A percentile compares a stretch with the other conserved stretches of the same genome.
These are phyloP conservation scores for Periconia macrospinosa DNA, from an alignment of 2,329 filamentous ascomycete genomes.

Conservation along the genomic window DNA sequence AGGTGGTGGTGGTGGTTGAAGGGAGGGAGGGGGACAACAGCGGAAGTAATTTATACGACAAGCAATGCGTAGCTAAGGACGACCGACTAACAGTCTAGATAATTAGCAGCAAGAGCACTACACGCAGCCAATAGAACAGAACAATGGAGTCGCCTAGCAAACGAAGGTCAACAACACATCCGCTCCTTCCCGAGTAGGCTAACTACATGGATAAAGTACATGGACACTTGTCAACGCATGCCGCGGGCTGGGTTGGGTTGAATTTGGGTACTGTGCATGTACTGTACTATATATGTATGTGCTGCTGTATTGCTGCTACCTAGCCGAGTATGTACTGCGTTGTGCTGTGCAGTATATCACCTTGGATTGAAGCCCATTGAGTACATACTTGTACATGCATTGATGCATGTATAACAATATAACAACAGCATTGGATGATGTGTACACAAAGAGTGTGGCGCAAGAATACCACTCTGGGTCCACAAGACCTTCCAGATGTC, in stretches of 20 bases:
- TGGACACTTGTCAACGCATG: neutral
- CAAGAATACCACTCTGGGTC: too few relatives aligned
- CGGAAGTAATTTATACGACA: neutral
- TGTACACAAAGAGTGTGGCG: too few relatives aligned
- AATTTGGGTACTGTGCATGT: too few relatives aligned
- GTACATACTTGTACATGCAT: neutral
- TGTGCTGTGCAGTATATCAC: too few relatives aligned
- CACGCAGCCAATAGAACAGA: neutral
- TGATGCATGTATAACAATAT: neutral
- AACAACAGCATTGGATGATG: too few relatives aligned
- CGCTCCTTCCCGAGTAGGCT: slow-evolving; percentile 27
- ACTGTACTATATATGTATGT: too few relatives aligned
- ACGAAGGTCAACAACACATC: slow-evolving; percentile 3
- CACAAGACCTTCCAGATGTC: too few relatives aligned
- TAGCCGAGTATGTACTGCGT: neutral
- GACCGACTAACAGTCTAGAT: neutral
- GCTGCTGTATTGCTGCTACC: too few relatives aligned
- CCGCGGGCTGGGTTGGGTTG: too few relatives aligned
- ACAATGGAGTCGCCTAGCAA: neutral
- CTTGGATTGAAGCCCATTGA: too few relatives aligned
- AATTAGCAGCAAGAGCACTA: neutral
- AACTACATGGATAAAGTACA: neutral
- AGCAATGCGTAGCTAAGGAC: neutral
- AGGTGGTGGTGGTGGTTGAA: slow-evolving; percentile 6
- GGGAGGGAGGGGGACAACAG: slow-evolving; percentile 4